These are phyloP conservation scores for Neurospora tetraspora DNA, from an alignment of 495 filamentous ascomycete species.

Conservation along the genomic window DNA sequence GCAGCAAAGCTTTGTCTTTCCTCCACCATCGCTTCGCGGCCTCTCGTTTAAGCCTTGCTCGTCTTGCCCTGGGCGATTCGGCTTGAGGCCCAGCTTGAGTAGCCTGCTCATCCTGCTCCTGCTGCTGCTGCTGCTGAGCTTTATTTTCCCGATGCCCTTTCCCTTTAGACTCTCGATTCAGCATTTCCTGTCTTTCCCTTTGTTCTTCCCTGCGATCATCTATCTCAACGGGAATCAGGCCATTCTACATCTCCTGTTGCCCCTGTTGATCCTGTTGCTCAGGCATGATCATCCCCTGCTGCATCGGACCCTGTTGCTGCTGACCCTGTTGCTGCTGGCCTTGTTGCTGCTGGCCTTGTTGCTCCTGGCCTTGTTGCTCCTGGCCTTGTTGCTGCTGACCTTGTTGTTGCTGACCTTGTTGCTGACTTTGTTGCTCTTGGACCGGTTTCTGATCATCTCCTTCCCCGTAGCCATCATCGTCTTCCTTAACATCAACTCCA, in stretches of 20 bases:
- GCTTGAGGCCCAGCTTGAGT: too few species aligned
- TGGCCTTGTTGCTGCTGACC: neutral
- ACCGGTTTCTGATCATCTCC: slow-evolving; percentile 1
- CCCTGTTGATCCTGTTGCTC: neutral
- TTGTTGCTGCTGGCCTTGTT: slow-evolving; percentile 24
- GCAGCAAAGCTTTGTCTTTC: too few species aligned
- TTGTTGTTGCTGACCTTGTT: slow-evolving; percentile 10
- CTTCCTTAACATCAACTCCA: neutral
- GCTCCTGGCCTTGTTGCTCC: neutral
- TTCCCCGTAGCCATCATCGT: neutral
- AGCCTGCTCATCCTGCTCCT: too few species aligned
- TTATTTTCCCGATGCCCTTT: too few species aligned
- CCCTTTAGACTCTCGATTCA: too few species aligned
- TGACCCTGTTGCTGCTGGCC: neutral
- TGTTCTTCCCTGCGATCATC: neutral
- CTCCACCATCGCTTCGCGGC: too few species aligned
- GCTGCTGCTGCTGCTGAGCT: too few species aligned
- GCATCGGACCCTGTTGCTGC: slow-evolving; percentile 21
- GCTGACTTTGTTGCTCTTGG: neutral
- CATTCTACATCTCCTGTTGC: neutral
- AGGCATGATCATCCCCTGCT: slow-evolving; percentile 17
- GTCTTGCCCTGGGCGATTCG: too few species aligned
- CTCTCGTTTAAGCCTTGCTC: too few species aligned
- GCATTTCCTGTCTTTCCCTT: neutral
- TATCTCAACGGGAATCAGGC: neutral